Base-by-base conservation (phyloP, 768 basidiomycete genomes). In the Xerocomellus dryophilus region DNA sequence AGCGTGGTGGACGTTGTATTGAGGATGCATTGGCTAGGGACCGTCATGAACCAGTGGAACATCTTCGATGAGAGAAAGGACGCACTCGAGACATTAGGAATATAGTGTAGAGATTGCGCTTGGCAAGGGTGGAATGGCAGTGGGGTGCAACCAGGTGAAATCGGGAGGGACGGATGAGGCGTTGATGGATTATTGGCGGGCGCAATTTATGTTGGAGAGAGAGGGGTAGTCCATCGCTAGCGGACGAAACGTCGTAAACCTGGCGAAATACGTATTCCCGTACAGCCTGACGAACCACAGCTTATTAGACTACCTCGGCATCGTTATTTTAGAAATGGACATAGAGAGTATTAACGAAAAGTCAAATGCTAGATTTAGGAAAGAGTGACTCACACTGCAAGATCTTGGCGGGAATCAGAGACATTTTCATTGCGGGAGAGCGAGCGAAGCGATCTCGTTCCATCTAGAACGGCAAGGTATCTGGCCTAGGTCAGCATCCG, bases 211-310 rank as follows among this genome's bases (percentile, higher is more conserved):
- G 60, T 53, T 58, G 55, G 32, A 43, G 47, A 20, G 39, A 56
- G 58, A 57, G 63, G 57, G 62, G 64, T 43, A 56, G 53, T 21
- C 34, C 58, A 59, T 57, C 58, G 66, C 55, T 63, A 68, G 54
- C 41, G 54, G 56, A 45, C 54, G 46, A 62, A 67, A 59, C 57
- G 43, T 66, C 62, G 69, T 64, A 69, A 63, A 51, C 32, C 32
- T 67, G 55, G 54, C 65, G 57, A 67, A 57, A 61, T 69, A 67
- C 59, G 65, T 69, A 69, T 66, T 67, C 57, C 69, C 70, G 67
- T 68, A 69, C 66, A 68, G 69, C 64, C 61, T 60, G 58, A 60
- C 63, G 57, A 61, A 66, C 60, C 54, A 56, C 52, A 59, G 47
- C 10, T 43, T 52, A 47, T 53, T n/a, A 56, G 48, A 47, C 50